Conservation (phyloP, 2,329 filamentous ascomycete species). For the Cytospora schulzeri region DNA sequence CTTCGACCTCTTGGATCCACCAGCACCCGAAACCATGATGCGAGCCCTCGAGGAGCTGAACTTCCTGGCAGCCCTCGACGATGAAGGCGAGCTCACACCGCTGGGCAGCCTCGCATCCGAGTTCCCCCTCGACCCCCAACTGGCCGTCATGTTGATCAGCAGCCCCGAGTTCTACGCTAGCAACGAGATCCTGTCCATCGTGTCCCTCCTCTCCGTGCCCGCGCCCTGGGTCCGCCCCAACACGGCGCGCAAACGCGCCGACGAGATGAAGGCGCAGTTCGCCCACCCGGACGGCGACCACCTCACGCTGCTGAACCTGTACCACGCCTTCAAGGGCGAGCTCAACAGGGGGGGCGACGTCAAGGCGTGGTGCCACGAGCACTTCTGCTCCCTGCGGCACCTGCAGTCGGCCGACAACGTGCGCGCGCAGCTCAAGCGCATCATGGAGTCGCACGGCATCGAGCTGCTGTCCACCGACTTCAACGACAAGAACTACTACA, state of each 20-base stretch:
- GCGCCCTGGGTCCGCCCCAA: slow-evolving; percentile 91
- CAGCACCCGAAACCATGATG: slow-evolving; percentile 98
- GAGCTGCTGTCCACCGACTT: slow-evolving; percentile 88
- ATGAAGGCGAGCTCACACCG: slow-evolving; percentile 88
- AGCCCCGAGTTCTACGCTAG: slow-evolving; percentile 98
- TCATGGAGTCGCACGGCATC: slow-evolving; percentile 91
- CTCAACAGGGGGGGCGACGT: slow-evolving; percentile 66
- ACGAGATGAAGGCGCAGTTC: slow-evolving; percentile 96
- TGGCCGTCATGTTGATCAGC: slow-evolving; percentile 97
- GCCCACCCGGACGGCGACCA: slow-evolving; percentile 93
- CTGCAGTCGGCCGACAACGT: slow-evolving; percentile 94
- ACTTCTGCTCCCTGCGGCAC: slow-evolving; percentile 88
- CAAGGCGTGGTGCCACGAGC: slow-evolving; percentile 95
- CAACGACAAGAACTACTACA: slow-evolving; percentile 96
- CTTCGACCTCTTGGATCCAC: slow-evolving; percentile 98
- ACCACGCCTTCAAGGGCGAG: slow-evolving; percentile 90
- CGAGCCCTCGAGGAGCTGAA: slow-evolving; percentile 95
- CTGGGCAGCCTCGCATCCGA: slow-evolving; percentile 88
- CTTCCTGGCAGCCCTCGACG: slow-evolving; percentile 93
- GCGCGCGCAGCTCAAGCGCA: slow-evolving; percentile 84
- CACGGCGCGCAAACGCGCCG: slow-evolving; percentile 82
- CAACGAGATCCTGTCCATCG: slow-evolving; percentile 96
- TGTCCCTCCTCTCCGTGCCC: slow-evolving; percentile 88
- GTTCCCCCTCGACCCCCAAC: slow-evolving; percentile 89
- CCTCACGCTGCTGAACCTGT: slow-evolving; percentile 93